These are phyloP conservation scores for Camellia granthamiana DNA, from an alignment of 148 eudicot species.

Conservation along the genomic window DNA sequence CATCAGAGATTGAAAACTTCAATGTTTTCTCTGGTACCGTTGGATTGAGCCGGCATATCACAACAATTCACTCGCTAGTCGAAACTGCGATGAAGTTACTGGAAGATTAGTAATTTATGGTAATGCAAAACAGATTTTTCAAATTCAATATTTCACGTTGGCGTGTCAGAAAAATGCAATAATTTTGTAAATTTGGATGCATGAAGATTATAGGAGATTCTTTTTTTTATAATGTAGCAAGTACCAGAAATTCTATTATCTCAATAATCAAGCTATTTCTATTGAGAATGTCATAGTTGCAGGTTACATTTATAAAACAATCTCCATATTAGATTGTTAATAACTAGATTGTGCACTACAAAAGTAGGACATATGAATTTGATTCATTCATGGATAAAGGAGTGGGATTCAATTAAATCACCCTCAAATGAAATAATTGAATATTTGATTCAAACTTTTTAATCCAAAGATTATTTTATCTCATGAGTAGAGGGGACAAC, in stretches of 20 bases:
- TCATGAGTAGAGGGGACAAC: no score
- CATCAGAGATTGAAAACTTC: conserved; percentile 80
- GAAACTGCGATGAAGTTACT: conserved; percentile 56
- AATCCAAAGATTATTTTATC: no score
- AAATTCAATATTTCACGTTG: background rate
- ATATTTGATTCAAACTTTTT: no score
- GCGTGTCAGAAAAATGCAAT: background rate
- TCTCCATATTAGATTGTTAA: background rate
- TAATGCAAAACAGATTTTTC: background rate
- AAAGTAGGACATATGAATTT: no score
- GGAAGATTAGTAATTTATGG: conserved; percentile 16
- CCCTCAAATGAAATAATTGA: no score
- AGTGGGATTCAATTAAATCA: no score
- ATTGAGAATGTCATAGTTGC: background rate
- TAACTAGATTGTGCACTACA: background rate
- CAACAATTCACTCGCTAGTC: conserved; percentile 56
- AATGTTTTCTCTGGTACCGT: conserved; percentile 77
- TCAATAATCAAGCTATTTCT: background rate
- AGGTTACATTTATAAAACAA: background rate
- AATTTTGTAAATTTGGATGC: conserved; percentile 10
- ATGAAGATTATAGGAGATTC: conserved; percentile 7
- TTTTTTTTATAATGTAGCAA: background rate
- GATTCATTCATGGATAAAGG: no score
- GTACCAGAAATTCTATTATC: background rate
- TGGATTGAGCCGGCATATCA: conserved; percentile 58